Evolutionary conservation across 2,329 filamentous ascomycete genomes (phyloP), one percentile per base, ranked within the genome.

Genomic region (Xylariaceae sp.): DNA sequence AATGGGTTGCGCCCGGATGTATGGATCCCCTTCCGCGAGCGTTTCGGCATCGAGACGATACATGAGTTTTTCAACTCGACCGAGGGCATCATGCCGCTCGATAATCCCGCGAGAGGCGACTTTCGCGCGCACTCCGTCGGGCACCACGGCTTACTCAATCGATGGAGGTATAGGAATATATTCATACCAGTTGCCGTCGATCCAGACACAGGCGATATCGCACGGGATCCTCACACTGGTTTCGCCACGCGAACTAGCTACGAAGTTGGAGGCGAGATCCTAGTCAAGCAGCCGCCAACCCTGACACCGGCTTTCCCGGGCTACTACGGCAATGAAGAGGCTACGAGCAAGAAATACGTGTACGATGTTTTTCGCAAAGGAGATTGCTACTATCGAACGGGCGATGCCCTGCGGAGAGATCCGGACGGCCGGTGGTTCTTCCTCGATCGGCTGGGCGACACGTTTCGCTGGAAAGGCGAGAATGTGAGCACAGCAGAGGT

Each of bases 51-150:
- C 56, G 68, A 75, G 11, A 75, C 78, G 27, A 80, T 91, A 2
- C 73, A 72, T 52, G 87, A 91, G 66, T 90, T 91, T 69, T 91
- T 89, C 74, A 87, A 86, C 64, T 87, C 83, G 50, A 88, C 85
- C 1, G 87, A 91, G 66, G 85, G 86, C 30, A 75, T 89, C 44
- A 77, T 90, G 58, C 66, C 67, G 0, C 69, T 90, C 10, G 66
- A 82, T 48, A 87, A 87, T 60, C 66, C 75, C 18, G 79, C 78
- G 47, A 71, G 75, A 45, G 80, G 86, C 1, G 81, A 83, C 19
- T 90, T 82, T 63, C 73, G 78, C 4, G 75, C 80, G 6, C 77
- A 80, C 5, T 75, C 78, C 27, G 85, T 91, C 2, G 87, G 87
- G 1, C 85, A 90, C 58, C 85, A 90, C 58, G 87, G 87, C 2